Conservation (phyloP, 306 rosid species). For the Casuarina equisetifolia region DNA sequence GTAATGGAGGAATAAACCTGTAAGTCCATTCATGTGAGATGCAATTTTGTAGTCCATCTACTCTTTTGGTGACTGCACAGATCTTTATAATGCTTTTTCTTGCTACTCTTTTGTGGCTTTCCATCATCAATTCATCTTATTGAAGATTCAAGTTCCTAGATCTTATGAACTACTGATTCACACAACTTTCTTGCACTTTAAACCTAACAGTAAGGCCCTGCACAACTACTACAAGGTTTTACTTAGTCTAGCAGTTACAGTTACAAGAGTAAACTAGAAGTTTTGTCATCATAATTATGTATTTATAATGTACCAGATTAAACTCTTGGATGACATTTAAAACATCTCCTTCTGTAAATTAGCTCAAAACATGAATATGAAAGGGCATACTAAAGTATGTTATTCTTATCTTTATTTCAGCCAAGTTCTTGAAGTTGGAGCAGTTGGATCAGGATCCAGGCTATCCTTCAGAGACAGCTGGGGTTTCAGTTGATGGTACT, state of each 20-base stretch:
- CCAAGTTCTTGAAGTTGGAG: conserved; percentile 96
- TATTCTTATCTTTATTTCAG: conserved; percentile 43
- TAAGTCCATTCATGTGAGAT: neutral
- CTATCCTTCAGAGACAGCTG: conserved; percentile 63
- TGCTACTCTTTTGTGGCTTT: neutral
- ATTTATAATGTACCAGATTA: neutral
- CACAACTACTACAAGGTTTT: neutral
- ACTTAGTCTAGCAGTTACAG: neutral
- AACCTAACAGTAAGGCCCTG: neutral
- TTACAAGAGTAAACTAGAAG: neutral
- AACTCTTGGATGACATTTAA: neutral
- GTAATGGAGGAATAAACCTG: neutral
- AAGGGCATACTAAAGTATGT: neutral
- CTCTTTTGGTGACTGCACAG: neutral
- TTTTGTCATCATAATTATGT: neutral
- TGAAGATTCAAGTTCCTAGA: neutral
- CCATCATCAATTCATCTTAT: neutral
- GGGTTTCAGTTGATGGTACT: conserved; percentile 87
- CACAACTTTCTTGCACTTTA: neutral
- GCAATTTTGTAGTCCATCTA: neutral
- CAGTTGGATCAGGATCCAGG: conserved; percentile 83
- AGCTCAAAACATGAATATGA: neutral
- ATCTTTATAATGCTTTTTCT: neutral
- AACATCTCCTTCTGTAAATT: neutral
- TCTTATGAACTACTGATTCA: neutral